Percentiles rank a stretch among this genome's conserved stretches.
Conservation (phyloP, 2,329 filamentous ascomycete species). For the Verruconis gallopava region DNA sequence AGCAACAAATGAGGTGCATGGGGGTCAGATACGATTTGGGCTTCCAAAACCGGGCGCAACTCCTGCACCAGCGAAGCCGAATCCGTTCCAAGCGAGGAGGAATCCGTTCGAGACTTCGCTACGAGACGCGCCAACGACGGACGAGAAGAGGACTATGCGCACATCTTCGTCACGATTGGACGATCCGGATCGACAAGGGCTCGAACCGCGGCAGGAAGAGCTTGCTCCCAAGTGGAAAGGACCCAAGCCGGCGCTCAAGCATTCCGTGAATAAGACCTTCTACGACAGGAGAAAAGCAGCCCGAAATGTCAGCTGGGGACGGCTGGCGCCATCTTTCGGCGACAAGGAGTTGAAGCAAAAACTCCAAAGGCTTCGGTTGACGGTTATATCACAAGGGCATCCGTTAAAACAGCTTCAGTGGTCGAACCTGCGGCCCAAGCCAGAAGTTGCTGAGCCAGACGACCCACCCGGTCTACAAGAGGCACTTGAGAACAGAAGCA, state of each 20-base stretch:
- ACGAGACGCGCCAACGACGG: background rate
- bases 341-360: conserved; percentile 6
- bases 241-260: conserved; percentile 2
- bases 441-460: conserved; percentile 3
- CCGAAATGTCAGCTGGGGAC: conserved; percentile 1
- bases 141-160: background rate
- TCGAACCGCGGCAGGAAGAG: conserved; percentile 5
- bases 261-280: conserved; percentile 1
- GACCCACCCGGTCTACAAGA: conserved; percentile 1
- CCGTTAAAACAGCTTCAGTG: conserved; percentile 6
- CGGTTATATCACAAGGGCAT: conserved; percentile 5
- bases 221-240: background rate
- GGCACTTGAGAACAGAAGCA: conserved; percentile 3
- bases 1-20: background rate
- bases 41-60: conserved; percentile 7
- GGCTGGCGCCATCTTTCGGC: conserved; percentile 5
- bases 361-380: background rate
- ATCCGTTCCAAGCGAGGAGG: conserved; percentile 3
- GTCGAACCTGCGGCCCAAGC: background rate
- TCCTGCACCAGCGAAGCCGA: conserved; percentile 6
- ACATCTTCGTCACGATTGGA: background rate
- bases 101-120: conserved; percentile 5
- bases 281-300: background rate
- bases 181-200: background rate
- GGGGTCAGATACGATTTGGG: conserved; percentile 7